A percentile compares a stretch with the other conserved stretches of the same genome.
phyloP scores from a whole-genome alignment of 331 rosid genomes.

The Cydonia oblonga region DNA sequence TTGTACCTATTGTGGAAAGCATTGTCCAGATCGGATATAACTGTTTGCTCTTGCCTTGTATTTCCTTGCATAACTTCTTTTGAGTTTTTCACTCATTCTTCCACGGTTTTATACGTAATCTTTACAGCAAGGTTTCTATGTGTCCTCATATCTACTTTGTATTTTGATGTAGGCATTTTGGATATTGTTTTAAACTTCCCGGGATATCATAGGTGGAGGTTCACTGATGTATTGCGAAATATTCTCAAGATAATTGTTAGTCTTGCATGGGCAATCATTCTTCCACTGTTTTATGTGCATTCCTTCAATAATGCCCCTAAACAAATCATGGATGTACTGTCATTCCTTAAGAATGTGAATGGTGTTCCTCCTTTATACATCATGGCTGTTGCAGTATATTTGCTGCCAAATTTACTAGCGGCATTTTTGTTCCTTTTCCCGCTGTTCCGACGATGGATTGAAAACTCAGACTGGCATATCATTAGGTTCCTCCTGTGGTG shows the following conservation, averaged over 20 bases:
- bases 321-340: conserved; percentile 21
- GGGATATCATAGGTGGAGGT: conserved; percentile 76
- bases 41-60: not conserved
- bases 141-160: conserved; percentile 6
- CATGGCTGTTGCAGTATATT: conserved; percentile 53
- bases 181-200: conserved; percentile 71
- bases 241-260: conserved; percentile 67
- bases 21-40: not conserved
- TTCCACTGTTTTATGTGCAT: conserved; percentile 60
- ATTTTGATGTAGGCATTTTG: conserved; percentile 55
- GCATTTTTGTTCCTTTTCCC: conserved; percentile 75
- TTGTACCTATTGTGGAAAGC: not conserved
- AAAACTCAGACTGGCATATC: conserved; percentile 92
- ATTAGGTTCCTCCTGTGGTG: conserved; percentile 89
- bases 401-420: conserved; percentile 74
- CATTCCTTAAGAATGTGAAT: conserved; percentile 37
- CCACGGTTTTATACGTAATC: not conserved
- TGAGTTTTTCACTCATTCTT: not conserved
- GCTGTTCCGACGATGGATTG: conserved; percentile 95
- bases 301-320: conserved; percentile 34
- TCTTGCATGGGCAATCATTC: conserved; percentile 66
- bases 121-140: not conserved
- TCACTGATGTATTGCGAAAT: conserved; percentile 57
- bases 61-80: not conserved
- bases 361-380: conserved; percentile 64